phyloP scores from a whole-genome alignment of 495 filamentous ascomycete species.

The Penicillium atrosanguineum region DNA sequence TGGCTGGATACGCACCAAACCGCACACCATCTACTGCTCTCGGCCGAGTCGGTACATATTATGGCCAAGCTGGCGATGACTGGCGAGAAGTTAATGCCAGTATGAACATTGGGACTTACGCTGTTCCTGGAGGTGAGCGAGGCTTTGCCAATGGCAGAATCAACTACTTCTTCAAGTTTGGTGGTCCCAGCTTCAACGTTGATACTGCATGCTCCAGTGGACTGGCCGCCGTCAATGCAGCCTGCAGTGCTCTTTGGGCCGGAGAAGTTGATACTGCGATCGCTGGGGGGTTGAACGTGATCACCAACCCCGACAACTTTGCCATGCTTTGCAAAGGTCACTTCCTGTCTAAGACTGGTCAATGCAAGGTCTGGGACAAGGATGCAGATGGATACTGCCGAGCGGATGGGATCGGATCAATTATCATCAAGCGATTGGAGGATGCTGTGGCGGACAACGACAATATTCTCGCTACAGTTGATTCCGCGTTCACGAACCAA shows the following conservation, averaged over 20 bases:
- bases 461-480: constrained; percentile 38
- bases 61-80: constrained; percentile 76
- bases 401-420: constrained; percentile 42
- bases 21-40: constrained; percentile 1
- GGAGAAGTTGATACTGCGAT: constrained; percentile 70
- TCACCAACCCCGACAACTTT: constrained; percentile 69
- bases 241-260: constrained; percentile 62
- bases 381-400: constrained; percentile 73
- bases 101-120: constrained; percentile 76
- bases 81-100: constrained; percentile 72
- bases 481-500: constrained; percentile 37
- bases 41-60: constrained; percentile 71
- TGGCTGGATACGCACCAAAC: constrained; percentile 51
- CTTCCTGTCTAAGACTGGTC: constrained; percentile 56
- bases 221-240: constrained; percentile 49
- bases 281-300: constrained; percentile 64
- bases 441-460: constrained; percentile 48
- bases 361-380: constrained; percentile 67
- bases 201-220: constrained; percentile 75
- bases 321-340: constrained; percentile 64
- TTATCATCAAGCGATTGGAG: constrained; percentile 44
- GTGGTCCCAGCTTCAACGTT: constrained; percentile 66
- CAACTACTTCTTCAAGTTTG: constrained; percentile 52
- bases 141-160: constrained; percentile 65
- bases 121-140: constrained; percentile 68